Conservation (phyloP, 805 yeast species). For the Scheffersomyces stipitis region DNA sequence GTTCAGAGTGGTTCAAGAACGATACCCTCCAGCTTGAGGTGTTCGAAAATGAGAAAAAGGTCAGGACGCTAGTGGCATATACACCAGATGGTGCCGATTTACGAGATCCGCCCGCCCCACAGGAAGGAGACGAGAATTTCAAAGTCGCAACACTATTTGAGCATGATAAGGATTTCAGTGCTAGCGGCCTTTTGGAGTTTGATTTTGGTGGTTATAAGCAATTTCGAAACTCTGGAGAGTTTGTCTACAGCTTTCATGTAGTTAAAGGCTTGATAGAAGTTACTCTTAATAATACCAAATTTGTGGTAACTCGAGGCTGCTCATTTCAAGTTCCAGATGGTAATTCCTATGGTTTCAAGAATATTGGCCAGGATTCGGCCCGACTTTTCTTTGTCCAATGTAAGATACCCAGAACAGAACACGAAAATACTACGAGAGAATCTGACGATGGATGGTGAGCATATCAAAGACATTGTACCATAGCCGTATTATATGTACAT, state of each 20-base stretch:
- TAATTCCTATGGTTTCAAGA: slow-evolving; percentile 67
- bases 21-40: slow-evolving; percentile 48
- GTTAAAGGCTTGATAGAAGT: slow-evolving; percentile 71
- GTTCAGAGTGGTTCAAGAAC: slow-evolving; percentile 52
- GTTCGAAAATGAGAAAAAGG: slow-evolving; percentile 45
- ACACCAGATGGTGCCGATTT: slow-evolving; percentile 54
- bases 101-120: no score
- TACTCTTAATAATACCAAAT: slow-evolving; percentile 54
- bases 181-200: slow-evolving; percentile 70
- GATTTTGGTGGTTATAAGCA: slow-evolving; percentile 64
- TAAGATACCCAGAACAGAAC: slow-evolving; percentile 24
- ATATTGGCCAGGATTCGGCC: slow-evolving; percentile 57
- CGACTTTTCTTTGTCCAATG: slow-evolving; percentile 77
- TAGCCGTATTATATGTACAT: not conserved
- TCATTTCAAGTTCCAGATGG: slow-evolving; percentile 81
- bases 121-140: slow-evolving; percentile 49
- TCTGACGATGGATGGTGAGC: not conserved
- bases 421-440: not conserved
- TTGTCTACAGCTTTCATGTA: slow-evolving; percentile 73
- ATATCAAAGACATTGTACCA: not conserved
- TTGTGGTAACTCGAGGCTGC: slow-evolving; percentile 69
- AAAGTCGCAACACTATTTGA: slow-evolving; percentile 65
- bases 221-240: slow-evolving; percentile 59
- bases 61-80: slow-evolving; percentile 58
- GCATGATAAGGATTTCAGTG: slow-evolving; percentile 60